Evolutionary conservation across 371 early-diverging fungal genomes (phyloP).

Genomic region (Vairimorpha necatrix): DNA sequence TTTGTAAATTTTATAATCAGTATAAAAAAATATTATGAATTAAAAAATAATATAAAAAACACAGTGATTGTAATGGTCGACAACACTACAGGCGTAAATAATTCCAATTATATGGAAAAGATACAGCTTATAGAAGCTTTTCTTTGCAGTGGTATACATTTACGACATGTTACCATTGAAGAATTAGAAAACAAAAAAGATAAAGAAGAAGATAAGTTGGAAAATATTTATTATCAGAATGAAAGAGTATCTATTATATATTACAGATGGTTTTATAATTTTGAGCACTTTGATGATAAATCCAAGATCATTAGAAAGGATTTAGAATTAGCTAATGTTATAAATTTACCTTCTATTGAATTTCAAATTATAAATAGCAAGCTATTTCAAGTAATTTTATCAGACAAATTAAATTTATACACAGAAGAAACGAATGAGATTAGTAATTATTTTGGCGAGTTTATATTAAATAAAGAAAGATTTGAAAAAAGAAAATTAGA

Average conservation of each 20-base stretch:
- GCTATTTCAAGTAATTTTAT: constrained; percentile 39
- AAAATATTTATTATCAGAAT: background rate
- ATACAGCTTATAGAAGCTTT: constrained; percentile 23
- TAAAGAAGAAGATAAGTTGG: background rate
- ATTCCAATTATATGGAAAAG: constrained; percentile 45
- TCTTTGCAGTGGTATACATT: constrained; percentile 8
- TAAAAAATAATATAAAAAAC: constrained; percentile 7
- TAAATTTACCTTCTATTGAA: constrained; percentile 39
- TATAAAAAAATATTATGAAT: background rate
- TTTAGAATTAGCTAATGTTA: constrained; percentile 29
- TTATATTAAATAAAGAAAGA: background rate
- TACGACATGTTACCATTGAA: constrained; percentile 26
- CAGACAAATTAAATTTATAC: constrained; percentile 27
- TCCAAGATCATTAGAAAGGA: constrained; percentile 22
- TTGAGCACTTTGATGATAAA: constrained; percentile 43
- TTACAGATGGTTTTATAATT: constrained; percentile 56
- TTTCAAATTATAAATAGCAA: constrained; percentile 50
- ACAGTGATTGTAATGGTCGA: constrained; percentile 36
- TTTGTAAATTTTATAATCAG: constrained; percentile 8
- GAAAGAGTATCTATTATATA: constrained; percentile 35
- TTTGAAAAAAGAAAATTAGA: background rate
- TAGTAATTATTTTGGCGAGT: constrained; percentile 28
- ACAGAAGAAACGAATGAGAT: background rate
- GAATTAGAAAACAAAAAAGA: constrained; percentile 6
- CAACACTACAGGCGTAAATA: background rate